These are phyloP conservation scores for Septoria petroselini DNA, from an alignment of 2,329 filamentous ascomycete species.

Conservation along the genomic window DNA sequence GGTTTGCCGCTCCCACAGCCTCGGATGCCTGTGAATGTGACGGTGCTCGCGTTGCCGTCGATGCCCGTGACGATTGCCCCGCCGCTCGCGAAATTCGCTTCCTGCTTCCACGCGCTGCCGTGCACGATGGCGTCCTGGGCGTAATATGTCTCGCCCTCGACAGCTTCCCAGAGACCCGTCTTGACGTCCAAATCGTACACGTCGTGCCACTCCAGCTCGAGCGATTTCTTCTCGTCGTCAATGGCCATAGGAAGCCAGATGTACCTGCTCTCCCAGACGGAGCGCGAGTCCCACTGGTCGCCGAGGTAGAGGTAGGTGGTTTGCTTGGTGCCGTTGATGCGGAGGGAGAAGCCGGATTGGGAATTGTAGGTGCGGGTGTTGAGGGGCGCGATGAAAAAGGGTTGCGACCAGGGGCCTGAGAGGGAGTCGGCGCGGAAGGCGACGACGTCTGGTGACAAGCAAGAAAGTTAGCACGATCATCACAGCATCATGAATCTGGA, in stretches of 20 bases:
- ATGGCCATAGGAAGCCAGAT: slow-evolving; percentile 57
- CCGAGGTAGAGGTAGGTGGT: slow-evolving; percentile 58
- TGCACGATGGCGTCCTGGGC: slow-evolving; percentile 46
- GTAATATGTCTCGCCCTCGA: slow-evolving; percentile 51
- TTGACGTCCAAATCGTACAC: slow-evolving; percentile 56
- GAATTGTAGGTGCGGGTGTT: slow-evolving; percentile 59
- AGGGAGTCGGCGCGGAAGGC: slow-evolving; percentile 59
- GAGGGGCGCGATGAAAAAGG: slow-evolving; percentile 57
- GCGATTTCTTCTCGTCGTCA: slow-evolving; percentile 51
- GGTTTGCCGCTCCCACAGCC: slow-evolving; percentile 51
- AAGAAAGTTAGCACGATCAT: slow-evolving; percentile 4
- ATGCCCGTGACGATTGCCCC: slow-evolving; percentile 53
- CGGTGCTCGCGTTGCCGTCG: slow-evolving; percentile 54
- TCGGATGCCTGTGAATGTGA: slow-evolving; percentile 51
- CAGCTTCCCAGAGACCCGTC: slow-evolving; percentile 48
- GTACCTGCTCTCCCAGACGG: slow-evolving; percentile 56
- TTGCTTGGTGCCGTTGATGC: slow-evolving; percentile 42
- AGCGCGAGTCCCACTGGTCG: slow-evolving; percentile 62
- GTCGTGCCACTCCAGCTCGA: slow-evolving; percentile 54
- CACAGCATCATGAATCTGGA: no score
- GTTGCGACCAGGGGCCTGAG: slow-evolving; percentile 59
- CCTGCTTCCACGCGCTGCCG: slow-evolving; percentile 54
- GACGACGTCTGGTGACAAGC: slow-evolving; percentile 48
- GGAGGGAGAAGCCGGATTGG: slow-evolving; percentile 59
- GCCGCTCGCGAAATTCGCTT: slow-evolving; percentile 53